These are phyloP conservation scores for Amanita muscaria DNA, from an alignment of 768 basidiomycete genomes.

Conservation along the genomic window DNA sequence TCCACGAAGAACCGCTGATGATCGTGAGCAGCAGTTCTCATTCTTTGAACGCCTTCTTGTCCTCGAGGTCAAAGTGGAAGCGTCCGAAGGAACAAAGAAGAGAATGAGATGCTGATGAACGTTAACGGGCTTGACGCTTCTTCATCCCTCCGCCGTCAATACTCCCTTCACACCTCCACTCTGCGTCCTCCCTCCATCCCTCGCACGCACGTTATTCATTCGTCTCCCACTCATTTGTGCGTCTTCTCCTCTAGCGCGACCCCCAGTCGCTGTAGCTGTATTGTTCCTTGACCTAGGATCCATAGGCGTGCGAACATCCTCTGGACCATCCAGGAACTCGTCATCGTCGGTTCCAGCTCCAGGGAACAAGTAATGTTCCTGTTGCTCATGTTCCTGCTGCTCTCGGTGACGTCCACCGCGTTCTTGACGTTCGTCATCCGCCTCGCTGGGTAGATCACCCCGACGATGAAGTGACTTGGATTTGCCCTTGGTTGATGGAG, in stretches of 20 bases:
- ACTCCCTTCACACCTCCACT: slow-evolving; percentile 81
- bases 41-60: no score
- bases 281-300: slow-evolving; percentile 17
- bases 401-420: not conserved
- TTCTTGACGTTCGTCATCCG: not conserved
- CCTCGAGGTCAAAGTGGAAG: no score
- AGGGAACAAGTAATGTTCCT: slow-evolving; percentile 58
- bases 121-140: no score
- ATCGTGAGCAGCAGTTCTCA: no score
- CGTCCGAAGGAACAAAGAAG: no score
- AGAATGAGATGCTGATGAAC: no score
- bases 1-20: no score
- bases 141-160: slow-evolving; percentile 28
- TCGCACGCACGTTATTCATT: slow-evolving; percentile 67
- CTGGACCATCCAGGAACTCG: not conserved
- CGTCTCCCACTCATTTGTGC: slow-evolving; percentile 21
- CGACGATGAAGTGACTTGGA: not conserved
- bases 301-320: slow-evolving; percentile 8
- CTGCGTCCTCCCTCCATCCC: slow-evolving; percentile 77
- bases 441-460: not conserved
- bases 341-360: slow-evolving; percentile 34
- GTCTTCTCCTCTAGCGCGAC: slow-evolving; percentile 8
- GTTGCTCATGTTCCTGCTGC: slow-evolving; percentile 5
- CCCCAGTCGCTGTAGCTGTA: slow-evolving; percentile 3
- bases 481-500: slow-evolving; percentile 6